These are phyloP conservation scores for Lachnellula subtilissima DNA, from an alignment of 2,329 filamentous ascomycete species.

Conservation along the genomic window DNA sequence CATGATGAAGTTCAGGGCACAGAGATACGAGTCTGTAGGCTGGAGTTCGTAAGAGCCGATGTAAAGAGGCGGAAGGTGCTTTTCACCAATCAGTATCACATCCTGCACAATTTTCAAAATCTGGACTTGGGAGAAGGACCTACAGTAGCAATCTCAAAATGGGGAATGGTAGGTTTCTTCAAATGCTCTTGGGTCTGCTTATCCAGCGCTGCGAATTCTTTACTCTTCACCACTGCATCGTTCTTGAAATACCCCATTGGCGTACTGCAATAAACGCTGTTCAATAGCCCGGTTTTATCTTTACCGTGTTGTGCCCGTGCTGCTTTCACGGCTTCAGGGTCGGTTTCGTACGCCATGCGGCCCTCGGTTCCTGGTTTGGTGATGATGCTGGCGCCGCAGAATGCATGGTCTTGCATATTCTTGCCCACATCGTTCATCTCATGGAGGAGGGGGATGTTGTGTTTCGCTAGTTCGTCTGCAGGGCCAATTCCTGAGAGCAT, in stretches of 20 bases:
- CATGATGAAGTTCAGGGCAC: slow-evolving; percentile 44
- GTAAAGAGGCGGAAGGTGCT: slow-evolving; percentile 25
- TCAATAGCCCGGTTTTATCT: slow-evolving; percentile 37
- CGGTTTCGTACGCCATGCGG: slow-evolving; percentile 42
- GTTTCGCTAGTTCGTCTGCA: slow-evolving; percentile 33
- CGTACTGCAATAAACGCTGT: slow-evolving; percentile 36
- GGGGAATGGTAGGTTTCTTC: slow-evolving; percentile 46
- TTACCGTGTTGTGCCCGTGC: slow-evolving; percentile 45
- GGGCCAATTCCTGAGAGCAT: slow-evolving; percentile 44
- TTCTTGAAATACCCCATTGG: slow-evolving; percentile 43
- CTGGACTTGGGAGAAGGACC: slow-evolving; percentile 36
- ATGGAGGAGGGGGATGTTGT: slow-evolving; percentile 48
- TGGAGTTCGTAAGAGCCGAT: slow-evolving; percentile 35
- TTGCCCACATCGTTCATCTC: slow-evolving; percentile 61
- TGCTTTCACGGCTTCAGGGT: slow-evolving; percentile 37
- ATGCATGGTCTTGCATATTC: slow-evolving; percentile 46
- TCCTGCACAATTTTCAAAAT: too few species aligned
- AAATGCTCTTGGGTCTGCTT: slow-evolving; percentile 40
- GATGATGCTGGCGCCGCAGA: slow-evolving; percentile 33
- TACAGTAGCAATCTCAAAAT: slow-evolving; percentile 50
- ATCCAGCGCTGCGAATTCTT: slow-evolving; percentile 49
- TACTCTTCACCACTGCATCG: slow-evolving; percentile 34
- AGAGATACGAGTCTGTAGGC: slow-evolving; percentile 38
- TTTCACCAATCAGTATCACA: background rate
- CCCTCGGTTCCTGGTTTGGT: slow-evolving; percentile 39